Evolutionary conservation across 345 rosid species (phyloP), one percentile per base, ranked within the genome.

Genomic region (Passiflora organensis): DNA sequence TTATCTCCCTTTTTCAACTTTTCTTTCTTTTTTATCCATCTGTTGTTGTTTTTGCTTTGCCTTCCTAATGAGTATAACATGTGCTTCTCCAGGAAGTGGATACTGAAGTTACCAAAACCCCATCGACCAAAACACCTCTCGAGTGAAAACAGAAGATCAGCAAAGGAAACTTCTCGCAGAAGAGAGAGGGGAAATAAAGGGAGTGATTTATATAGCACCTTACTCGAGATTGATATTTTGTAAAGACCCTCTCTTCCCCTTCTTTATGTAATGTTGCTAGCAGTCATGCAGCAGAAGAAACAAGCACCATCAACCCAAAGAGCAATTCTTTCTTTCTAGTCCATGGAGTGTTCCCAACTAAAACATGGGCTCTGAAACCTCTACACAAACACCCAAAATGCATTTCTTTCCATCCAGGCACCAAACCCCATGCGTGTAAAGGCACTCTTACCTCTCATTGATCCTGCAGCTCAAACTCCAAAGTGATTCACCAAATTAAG

Each of bases 391-490:
- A 28, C 34, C 34, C 34, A 8, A 28, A 28, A 8, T 8, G 34
- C 34, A 28, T 28, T 28, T 28, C 3, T 28, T 28, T 28, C 34
- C 34, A 28, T 28, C 42, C 62, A 56, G 52, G 1, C n/a, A n/a
- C 56, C 45, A 53, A 51, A 64, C 58, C 24, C 14, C 38, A 67
- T 66, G 78, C 76, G 37, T 60, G 16, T 67, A 73, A 68, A n/a
- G n/a, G n/a, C n/a, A 69, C 71, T 52, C 62, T 63, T 41, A 14
- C 67, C 49, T 63, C 51, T 56, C 56, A 53, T 72, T 72, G 72
- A 79, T 46, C 63, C 56, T 60, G 42, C 9, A 58, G 72, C 75
- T 68, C 72, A 49, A 54, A 65, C 63, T 58, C 69, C 82, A 51
- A 61, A 48, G n/a, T n/a, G n/a, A n/a, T n/a, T n/a, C n/a, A n/a